phyloP scores from a whole-genome alignment of 441 rosid genomes.

The Populus tomentosa region DNA sequence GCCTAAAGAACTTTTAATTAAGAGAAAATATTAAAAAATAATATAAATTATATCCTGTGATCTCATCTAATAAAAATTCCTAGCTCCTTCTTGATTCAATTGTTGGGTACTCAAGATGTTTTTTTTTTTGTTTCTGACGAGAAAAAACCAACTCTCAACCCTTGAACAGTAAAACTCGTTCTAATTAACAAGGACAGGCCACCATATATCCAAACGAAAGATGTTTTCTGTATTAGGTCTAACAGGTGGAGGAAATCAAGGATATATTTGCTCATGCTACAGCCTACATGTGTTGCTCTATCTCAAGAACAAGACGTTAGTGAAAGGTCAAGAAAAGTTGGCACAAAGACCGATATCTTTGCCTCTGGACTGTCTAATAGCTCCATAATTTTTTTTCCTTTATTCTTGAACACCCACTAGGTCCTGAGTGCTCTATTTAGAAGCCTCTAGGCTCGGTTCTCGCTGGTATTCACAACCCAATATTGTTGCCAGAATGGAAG shows the following conservation, averaged over 20 bases:
- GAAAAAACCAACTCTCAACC: not conserved
- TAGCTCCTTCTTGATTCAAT: not conserved
- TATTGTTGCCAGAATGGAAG: constrained; percentile 20
- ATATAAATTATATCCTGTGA: too few relatives aligned
- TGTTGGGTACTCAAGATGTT: not conserved
- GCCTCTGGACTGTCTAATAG: not conserved
- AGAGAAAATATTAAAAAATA: too few relatives aligned
- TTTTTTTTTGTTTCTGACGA: not conserved
- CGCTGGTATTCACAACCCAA: not conserved
- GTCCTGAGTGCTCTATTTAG: not conserved
- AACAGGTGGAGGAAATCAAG: not conserved
- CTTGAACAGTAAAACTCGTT: not conserved
- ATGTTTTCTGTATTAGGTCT: not conserved
- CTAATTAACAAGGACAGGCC: not conserved
- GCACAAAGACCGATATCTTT: too few relatives aligned
- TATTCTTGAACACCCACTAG: constrained; percentile 13
- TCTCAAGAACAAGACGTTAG: constrained; percentile 12
- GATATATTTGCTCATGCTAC: not conserved
- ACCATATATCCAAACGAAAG: not conserved
- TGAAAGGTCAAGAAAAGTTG: constrained; percentile 3
- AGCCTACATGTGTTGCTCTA: not conserved
- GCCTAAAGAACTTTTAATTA: too few relatives aligned
- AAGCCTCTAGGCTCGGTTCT: not conserved
- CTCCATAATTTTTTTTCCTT: not conserved
- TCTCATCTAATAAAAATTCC: not conserved